Conservation (phyloP, 257 asterid species). For the Gynochthodes officinalis region DNA sequence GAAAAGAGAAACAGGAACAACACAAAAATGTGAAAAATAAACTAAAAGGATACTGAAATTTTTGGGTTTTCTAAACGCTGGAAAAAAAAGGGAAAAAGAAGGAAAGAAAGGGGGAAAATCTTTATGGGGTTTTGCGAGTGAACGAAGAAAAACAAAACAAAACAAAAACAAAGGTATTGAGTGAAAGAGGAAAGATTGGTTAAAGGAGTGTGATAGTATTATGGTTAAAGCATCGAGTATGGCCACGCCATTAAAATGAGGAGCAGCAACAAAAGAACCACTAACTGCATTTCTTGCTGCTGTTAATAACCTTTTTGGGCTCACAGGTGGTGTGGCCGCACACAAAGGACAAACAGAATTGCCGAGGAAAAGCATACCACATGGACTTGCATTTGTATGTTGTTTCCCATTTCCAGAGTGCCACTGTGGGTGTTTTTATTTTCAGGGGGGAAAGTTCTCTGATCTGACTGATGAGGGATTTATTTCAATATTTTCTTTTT, state of each 20-base stretch:
- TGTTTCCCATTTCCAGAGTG: background rate
- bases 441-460: background rate
- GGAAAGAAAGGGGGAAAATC: background rate
- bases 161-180: background rate
- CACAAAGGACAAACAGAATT: constrained; percentile 7
- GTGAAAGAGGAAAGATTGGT: background rate
- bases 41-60: background rate
- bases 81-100: background rate
- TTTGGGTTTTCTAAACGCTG: background rate
- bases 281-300: constrained; percentile 4
- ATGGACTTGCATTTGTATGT: background rate
- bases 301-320: background rate
- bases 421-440: background rate
- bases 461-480: background rate
- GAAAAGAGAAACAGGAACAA: background rate
- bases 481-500: no score
- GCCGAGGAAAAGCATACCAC: constrained; percentile 1
- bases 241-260: constrained; percentile 2
- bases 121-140: background rate
- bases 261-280: background rate
- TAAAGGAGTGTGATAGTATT: background rate
- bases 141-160: no score
- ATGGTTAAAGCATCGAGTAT: background rate
- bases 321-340: background rate
- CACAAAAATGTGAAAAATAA: background rate